Base-by-base conservation (phyloP, 2,329 filamentous ascomycete genomes). In the Cadophora sp. region DNA sequence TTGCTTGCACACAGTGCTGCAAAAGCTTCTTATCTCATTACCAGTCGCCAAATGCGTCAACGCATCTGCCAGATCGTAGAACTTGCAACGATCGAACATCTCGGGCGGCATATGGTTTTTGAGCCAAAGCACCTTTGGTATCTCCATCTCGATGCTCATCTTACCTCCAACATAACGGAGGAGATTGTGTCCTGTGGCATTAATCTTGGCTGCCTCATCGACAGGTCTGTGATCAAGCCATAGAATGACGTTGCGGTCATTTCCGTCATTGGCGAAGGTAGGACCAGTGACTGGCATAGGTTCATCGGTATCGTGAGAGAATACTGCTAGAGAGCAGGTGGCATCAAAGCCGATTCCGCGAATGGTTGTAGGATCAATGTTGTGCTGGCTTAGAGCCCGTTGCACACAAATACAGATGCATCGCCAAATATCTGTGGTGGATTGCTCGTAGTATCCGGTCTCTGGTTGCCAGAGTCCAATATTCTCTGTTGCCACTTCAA, bases 141-240 rank as follows among this genome's bases (percentile, higher is more conserved):
- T 97, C 80, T 99, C 96, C 96, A 99, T 99, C 84, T 99, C 96
- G 73, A 97, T 95, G 79, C 93, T 97, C 96, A 99, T 99, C 79
- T 92, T 95, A 71, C 96, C 96, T 74, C 96, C 96, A 22, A 99
- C 96, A 78, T 99, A 99, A 77, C 94, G 92, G 68, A 99, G 88
- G 64, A 99, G 85, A 80, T 97, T 96, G 84, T 99, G 96, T 64
- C 90, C 86, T 2, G 96, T 98, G 65, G 89, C 89, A 80, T 99
- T 99, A 83, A 99, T 97, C 82, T 92, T 92, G 71, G 92, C 90
- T 0, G 95, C 97, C 85, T 99, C 96, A 69, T 92, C 88, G 16
- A 96, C 88, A 0, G 96, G 93, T 48, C 96, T 89, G 80, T 99
- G 96, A 80, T 99, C 96, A 66, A 99, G 91, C 96, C 96, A 99